These are phyloP conservation scores for Aspergillus biplanus DNA, from an alignment of 495 filamentous ascomycete genomes.

Conservation along the genomic window DNA sequence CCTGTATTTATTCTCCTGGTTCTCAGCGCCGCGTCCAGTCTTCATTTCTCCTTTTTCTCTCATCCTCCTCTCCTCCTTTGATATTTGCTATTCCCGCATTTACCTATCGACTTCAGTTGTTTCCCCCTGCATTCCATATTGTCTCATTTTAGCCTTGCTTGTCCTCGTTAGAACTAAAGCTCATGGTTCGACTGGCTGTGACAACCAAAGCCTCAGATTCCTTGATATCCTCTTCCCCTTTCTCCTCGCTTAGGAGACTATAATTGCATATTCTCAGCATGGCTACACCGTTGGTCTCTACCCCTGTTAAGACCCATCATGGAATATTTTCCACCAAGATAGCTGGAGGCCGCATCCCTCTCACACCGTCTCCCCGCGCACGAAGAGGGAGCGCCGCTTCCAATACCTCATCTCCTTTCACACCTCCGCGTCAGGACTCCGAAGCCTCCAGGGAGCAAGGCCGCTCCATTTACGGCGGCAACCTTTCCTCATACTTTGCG, in stretches of 20 bases:
- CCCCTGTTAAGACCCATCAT: constrained; percentile 90
- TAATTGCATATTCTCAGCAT: constrained; percentile 56
- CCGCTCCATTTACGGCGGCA: constrained; percentile 74
- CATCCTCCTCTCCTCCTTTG: constrained; percentile 20
- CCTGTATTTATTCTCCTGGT: constrained; percentile 46
- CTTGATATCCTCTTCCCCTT: constrained; percentile 20
- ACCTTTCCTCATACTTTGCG: constrained; percentile 74
- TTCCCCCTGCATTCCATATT: constrained; percentile 26
- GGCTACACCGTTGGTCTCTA: constrained; percentile 87
- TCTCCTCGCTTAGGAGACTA: constrained; percentile 6
- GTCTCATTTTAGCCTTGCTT: constrained; percentile 27
- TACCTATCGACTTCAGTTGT: constrained; percentile 29
- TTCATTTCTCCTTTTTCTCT: constrained; percentile 28
- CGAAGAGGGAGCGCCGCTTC: constrained; percentile 52
- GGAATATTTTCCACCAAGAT: constrained; percentile 91
- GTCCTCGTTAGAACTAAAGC: constrained; percentile 23
- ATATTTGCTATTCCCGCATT: constrained; percentile 37
- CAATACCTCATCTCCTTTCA: constrained; percentile 72
- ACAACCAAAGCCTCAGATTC: constrained; percentile 18
- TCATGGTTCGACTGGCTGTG: constrained; percentile 21
- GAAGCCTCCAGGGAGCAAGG: constrained; percentile 23
- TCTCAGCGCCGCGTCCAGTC: constrained; percentile 18
- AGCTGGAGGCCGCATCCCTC: constrained; percentile 89
- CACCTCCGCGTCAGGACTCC: constrained; percentile 66
- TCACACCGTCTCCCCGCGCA: constrained; percentile 86